These are phyloP conservation scores for Exophiala lecanii-corni DNA, from an alignment of 2,329 filamentous ascomycete genomes.

Conservation along the genomic window DNA sequence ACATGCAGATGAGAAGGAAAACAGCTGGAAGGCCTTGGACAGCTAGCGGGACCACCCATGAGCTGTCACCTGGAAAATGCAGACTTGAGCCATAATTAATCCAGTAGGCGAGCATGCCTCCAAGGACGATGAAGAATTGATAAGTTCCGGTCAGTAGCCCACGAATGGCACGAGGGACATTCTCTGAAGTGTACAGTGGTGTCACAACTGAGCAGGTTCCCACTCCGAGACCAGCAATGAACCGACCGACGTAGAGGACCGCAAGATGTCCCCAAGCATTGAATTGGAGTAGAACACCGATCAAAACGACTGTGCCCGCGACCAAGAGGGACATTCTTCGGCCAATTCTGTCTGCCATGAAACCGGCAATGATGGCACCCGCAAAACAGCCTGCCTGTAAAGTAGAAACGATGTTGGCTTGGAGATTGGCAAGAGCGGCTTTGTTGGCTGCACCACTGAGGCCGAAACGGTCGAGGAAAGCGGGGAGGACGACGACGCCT, in stretches of 20 bases:
- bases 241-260: constrained; percentile 53
- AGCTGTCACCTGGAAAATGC: constrained; percentile 42
- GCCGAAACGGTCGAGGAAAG: constrained; percentile 10
- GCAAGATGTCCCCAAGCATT: constrained; percentile 39
- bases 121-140: constrained; percentile 51
- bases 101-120: constrained; percentile 45
- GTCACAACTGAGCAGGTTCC: constrained; percentile 55
- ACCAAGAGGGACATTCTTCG: constrained; percentile 51
- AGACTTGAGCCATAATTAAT: constrained; percentile 51
- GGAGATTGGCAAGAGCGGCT: constrained; percentile 49
- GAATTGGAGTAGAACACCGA: constrained; percentile 37
- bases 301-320: constrained; percentile 47
- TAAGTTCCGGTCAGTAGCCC: constrained; percentile 57
- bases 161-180: constrained; percentile 54
- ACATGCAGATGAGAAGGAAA: constrained; percentile 29
- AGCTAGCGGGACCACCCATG: constrained; percentile 59
- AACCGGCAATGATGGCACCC: constrained; percentile 52
- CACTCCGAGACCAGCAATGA: constrained; percentile 54
- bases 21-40: constrained; percentile 53
- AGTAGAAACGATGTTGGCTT: constrained; percentile 65
- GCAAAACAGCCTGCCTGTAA: constrained; percentile 66
- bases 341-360: constrained; percentile 45
- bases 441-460: constrained; percentile 24
- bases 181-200: constrained; percentile 59
- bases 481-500: constrained; percentile 38